A percentile compares a stretch with the other conserved stretches of the same genome.
Evolutionary conservation across 352 stramenopile genomes (phyloP).

Genomic region (Lagenidium sp.): DNA sequence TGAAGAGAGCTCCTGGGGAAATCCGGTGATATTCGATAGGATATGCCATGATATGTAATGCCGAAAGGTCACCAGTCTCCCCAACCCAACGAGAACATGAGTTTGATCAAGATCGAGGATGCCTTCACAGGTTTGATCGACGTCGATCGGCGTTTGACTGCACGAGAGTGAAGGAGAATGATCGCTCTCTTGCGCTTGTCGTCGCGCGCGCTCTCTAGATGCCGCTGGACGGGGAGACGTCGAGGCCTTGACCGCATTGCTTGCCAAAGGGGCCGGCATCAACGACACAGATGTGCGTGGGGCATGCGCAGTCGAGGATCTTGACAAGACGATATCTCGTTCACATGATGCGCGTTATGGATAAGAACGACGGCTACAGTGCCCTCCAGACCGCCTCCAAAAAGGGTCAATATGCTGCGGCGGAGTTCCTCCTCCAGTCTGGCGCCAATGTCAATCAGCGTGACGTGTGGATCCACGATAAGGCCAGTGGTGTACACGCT

Average conservation of each 20-base stretch:
- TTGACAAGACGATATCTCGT: too few species aligned
- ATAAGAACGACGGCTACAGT: slow-evolving; percentile 57
- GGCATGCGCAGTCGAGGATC: not conserved
- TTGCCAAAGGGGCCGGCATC: slow-evolving; percentile 33
- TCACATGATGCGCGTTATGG: too few species aligned
- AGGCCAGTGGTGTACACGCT: too few species aligned
- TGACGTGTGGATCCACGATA: too few species aligned
- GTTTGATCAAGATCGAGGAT: slow-evolving; percentile 46
- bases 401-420: slow-evolving; percentile 36
- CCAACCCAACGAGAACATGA: too few species aligned
- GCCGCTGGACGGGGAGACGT: slow-evolving; percentile 31
- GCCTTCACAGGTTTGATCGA: slow-evolving; percentile 50
- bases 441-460: slow-evolving; percentile 52
- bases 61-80: too few species aligned
- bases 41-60: too few species aligned
- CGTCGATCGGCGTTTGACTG: too few species aligned
- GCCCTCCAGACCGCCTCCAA: slow-evolving; percentile 48
- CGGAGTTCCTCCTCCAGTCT: slow-evolving; percentile 39
- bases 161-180: not conserved
- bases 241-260: slow-evolving; percentile 18
- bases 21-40: too few species aligned
- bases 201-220: slow-evolving; percentile 14
- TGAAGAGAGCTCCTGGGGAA: too few species aligned
- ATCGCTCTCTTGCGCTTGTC: not conserved
- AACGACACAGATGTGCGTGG: slow-evolving; percentile 52